Base-by-base conservation (phyloP, 495 filamentous ascomycete species). In the Hypoxylon subgilvum region DNA sequence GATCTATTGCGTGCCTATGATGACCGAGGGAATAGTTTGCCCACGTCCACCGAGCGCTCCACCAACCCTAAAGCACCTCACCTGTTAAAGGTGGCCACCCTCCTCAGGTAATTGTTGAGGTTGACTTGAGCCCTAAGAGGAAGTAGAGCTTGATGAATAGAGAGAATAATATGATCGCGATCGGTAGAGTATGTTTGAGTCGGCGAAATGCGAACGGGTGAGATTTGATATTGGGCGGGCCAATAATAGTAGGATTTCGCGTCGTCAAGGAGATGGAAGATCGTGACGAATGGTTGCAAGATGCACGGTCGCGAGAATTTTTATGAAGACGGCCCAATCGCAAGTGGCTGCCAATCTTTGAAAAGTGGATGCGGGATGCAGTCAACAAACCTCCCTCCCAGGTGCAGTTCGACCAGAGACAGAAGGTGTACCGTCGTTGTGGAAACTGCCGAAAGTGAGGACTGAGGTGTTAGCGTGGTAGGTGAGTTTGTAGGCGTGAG, bases 11-110 rank as follows among this genome's bases (percentile, higher is more conserved):
- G 67, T 52, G 48, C 61, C 60, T 65, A 41, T 39, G 65, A 51
- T 59, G 39, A 62, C 52, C 57, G 13, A 63, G 60, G 64, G 52
- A 44, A 48, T 50, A 49, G 18, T 67, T 48, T 58, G 30, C 60
- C 64, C 58, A 32, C 57, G 66, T 61, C 67, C 61, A 64, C 61
- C 67, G 35, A 70, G 63, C 57, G 35, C 61, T 63, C 23, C 40
- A 58, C 65, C 53, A 60, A 57, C 46, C 64, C 57, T 57, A 47
- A 60, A 59, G 35, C 48, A 50, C 61, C 54, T 53, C 54, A 50
- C 61, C 61, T 59, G 28, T 52, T 44, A 51, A 36, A 48, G 40
- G 60, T 30, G 45, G 49, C 49, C n/a, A n/a, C n/a, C 44, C 54
- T 59, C 53, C 57, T 22, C 47, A 25, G 25, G 34, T 58, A 47